Base-by-base conservation (phyloP, 805 yeast genomes). In the Candida tammaniensis region DNA sequence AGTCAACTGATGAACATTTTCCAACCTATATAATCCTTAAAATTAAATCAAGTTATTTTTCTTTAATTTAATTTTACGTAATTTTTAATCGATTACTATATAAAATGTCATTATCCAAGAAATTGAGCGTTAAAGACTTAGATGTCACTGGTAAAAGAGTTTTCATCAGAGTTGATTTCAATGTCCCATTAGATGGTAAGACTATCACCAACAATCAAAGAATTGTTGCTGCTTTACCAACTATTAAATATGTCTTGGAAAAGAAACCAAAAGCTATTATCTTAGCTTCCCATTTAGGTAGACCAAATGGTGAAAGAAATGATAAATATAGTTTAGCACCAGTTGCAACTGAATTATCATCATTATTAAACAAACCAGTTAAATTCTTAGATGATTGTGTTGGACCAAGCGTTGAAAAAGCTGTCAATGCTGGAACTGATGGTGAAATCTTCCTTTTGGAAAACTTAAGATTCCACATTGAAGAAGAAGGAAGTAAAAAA, bases 201-300 rank as follows among this genome's bases (percentile, higher is more conserved):
- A 89, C 82, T 63, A 93, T 93, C 76, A 94, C 99, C 74, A 93
- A 94, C 81, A 94, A 93, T 77, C 98, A 93, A 75, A 84, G 99
- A 74, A 93, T 93, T 60, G 98, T 89, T 56, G 99, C 98, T 64
- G 98, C 99, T 51, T 72, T 94, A 56, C 99, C 99, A 67, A 91
- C 99, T 52, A 93, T 93, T 74, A 68, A 94, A 70, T 93, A 91
- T 66, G 97, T 91, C 35, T 72, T 85, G 62, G 91, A 86, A 61
- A 82, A 91, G 51, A 78, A 84, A 57, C 96, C 99, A 61, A 87
- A 83, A 76, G 86, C 80, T 49, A 82, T 93, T 49, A 74, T 93
- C 51, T 78, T 93, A 54, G 98, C 97, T 48, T 89, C 98, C 42
- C 99, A 93, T 68, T 78, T 93, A 65, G 99, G 99, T 60, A 88